These are phyloP conservation scores for Tulasnella sp. DNA, from an alignment of 768 basidiomycete genomes.

Conservation along the genomic window DNA sequence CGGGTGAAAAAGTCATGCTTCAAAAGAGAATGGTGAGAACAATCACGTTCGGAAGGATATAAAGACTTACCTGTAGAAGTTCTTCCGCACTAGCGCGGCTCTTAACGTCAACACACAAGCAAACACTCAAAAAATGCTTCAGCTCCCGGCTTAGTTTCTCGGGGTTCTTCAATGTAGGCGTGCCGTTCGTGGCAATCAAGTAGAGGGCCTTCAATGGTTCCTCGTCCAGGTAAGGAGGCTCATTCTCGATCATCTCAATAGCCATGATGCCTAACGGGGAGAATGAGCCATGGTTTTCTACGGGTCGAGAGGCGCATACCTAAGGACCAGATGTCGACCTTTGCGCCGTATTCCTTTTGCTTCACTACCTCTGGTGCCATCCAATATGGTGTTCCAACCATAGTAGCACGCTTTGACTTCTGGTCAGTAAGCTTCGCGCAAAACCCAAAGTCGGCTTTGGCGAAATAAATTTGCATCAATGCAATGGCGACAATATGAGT, in stretches of 20 bases:
- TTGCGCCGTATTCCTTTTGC: constrained; percentile 93
- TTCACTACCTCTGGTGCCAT: constrained; percentile 99
- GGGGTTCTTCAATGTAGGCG: constrained; percentile 93
- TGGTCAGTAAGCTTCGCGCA: constrained; percentile 93
- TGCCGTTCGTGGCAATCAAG: constrained; percentile 95
- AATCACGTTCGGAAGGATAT: constrained; percentile 9
- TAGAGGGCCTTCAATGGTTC: constrained; percentile 91
- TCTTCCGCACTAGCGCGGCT: constrained; percentile 48
- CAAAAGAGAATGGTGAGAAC: neutral
- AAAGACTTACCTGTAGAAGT: constrained; percentile 47
- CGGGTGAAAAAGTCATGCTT: constrained; percentile 94
- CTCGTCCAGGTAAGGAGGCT: constrained; percentile 91
- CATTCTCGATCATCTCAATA: constrained; percentile 98
- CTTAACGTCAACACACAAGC: constrained; percentile 90
- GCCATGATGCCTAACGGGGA: constrained; percentile 64
- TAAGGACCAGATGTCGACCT: constrained; percentile 96
- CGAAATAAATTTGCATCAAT: neutral
- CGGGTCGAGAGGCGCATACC: constrained; percentile 24
- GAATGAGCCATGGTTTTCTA: neutral
- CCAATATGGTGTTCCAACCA: constrained; percentile 99
- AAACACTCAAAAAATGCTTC: constrained; percentile 95
- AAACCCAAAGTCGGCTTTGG: constrained; percentile 87
- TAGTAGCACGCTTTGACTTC: constrained; percentile 93
- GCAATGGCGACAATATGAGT: neutral
- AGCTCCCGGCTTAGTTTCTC: constrained; percentile 84